Conservation (phyloP, 1,139 yeast species). For the Suhomyces taliae region DNA sequence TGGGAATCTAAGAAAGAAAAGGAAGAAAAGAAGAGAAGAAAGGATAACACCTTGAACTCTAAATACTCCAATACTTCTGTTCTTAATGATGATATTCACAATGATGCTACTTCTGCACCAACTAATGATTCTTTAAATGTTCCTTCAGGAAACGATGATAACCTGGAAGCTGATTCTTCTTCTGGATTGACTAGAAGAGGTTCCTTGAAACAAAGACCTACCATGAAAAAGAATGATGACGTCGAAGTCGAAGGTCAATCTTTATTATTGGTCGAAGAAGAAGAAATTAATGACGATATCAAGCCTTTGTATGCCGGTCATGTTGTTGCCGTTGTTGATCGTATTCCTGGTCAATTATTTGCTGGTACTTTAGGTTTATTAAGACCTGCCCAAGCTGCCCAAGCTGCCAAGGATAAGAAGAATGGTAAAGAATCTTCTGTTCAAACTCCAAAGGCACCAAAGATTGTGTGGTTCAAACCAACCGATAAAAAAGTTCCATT, state of each 20-base stretch:
- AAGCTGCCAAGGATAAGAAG: slow-evolving; percentile 71
- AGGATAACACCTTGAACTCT: slow-evolving; percentile 52
- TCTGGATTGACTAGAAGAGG: slow-evolving; percentile 74
- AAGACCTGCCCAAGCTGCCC: slow-evolving; percentile 95
- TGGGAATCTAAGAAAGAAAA: slow-evolving; percentile 97
- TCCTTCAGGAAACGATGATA: slow-evolving; percentile 18
- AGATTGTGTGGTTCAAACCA: slow-evolving; percentile 98
- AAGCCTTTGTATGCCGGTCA: slow-evolving; percentile 97
- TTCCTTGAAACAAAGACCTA: slow-evolving; percentile 90
- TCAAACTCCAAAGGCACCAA: slow-evolving; percentile 66
- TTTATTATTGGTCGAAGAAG: slow-evolving; percentile 86
- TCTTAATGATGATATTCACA: slow-evolving; percentile 63
- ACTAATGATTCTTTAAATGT: slow-evolving; percentile 11
- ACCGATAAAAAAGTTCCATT: slow-evolving; percentile 96
- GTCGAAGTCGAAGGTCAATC: slow-evolving; percentile 99
- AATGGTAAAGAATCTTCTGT: slow-evolving; percentile 50
- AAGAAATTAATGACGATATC: slow-evolving; percentile 87
- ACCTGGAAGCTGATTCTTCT: slow-evolving; percentile 19
- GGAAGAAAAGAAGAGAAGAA: slow-evolving; percentile 94
- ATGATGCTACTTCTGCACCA: slow-evolving; percentile 63
- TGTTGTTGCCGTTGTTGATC: slow-evolving; percentile 95
- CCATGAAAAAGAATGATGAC: slow-evolving; percentile 97
- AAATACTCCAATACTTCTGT: slow-evolving; percentile 37
- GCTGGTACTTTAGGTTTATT: slow-evolving; percentile 90
- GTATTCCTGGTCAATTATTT: slow-evolving; percentile 95